Evolutionary conservation across 2,329 filamentous ascomycete genomes (phyloP).

Genomic region (Cyphellophora europaea): DNA sequence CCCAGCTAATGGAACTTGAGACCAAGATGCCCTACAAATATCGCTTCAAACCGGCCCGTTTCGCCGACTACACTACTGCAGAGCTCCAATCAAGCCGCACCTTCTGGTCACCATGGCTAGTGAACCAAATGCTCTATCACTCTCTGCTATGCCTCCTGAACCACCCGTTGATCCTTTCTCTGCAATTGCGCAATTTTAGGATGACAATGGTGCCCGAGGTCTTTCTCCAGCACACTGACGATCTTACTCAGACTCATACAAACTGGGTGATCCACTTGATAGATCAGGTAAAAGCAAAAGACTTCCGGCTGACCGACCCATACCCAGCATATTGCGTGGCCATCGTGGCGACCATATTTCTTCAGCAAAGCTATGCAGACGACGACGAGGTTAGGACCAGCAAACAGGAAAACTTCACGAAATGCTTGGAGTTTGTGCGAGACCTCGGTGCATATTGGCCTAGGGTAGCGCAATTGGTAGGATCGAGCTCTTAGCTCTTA

Average conservation of each 20-base stretch:
- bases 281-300: conserved; percentile 35
- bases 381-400: conserved; percentile 27
- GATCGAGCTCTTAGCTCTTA: conserved; percentile 3
- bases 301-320: conserved; percentile 38
- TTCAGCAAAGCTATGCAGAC: conserved; percentile 45
- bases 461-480: conserved; percentile 34
- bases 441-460: conserved; percentile 35
- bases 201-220: conserved; percentile 42
- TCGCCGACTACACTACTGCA: conserved; percentile 31
- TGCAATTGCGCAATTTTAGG: conserved; percentile 44
- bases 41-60: conserved; percentile 41
- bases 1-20: conserved; percentile 43
- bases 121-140: conserved; percentile 45
- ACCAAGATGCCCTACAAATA: conserved; percentile 42
- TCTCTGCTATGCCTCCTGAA: conserved; percentile 45
- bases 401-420: conserved; percentile 35
- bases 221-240: conserved; percentile 45
- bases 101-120: conserved; percentile 46
- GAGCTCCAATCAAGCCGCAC: conserved; percentile 36
- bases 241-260: conserved; percentile 41
- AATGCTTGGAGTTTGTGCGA: conserved; percentile 36
- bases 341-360: conserved; percentile 44
- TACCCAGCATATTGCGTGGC: conserved; percentile 41
- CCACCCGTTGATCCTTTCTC: conserved; percentile 44
- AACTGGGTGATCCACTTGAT: conserved; percentile 47